Conservation (phyloP, 2,329 filamentous ascomycete genomes). For the Fusarium zealandicum region DNA sequence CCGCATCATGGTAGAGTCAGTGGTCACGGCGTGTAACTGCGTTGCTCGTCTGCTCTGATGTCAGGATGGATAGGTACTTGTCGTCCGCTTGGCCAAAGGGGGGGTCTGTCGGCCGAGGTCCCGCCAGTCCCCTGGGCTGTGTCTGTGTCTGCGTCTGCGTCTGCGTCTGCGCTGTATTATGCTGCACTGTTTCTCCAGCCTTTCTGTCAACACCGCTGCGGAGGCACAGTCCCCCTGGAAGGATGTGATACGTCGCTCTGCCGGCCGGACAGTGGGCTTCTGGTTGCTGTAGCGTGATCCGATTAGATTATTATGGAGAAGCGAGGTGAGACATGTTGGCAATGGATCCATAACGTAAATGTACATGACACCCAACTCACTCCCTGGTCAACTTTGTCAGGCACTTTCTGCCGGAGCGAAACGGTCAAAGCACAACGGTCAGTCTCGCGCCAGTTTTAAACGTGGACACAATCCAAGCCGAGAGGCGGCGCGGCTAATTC, state of each 20-base stretch:
- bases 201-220: conserved; percentile 9
- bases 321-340: background rate
- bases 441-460: background rate
- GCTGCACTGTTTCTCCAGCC: background rate
- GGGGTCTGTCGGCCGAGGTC: background rate
- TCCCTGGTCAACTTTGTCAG: conserved; percentile 16
- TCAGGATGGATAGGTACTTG: conserved; percentile 13
- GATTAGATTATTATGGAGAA: conserved; percentile 1
- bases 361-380: conserved; percentile 17
- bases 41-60: conserved; percentile 11
- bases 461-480: background rate
- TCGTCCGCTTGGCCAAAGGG: conserved; percentile 12
- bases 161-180: background rate
- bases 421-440: background rate
- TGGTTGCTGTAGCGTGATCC: background rate
- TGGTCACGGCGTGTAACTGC: background rate
- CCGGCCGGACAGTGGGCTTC: conserved; percentile 2
- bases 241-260: conserved; percentile 5
- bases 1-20: conserved; percentile 20
- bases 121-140: background rate
- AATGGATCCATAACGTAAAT: conserved; percentile 14
- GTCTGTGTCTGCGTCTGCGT: background rate
- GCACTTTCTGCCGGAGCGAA: conserved; percentile 5
- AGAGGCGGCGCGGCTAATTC: background rate
- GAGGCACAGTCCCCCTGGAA: conserved; percentile 13